Percentiles rank a stretch among this genome's conserved stretches.
phyloP scores from a whole-genome alignment of 305 asterid species.

The Fraxinus ornus region DNA sequence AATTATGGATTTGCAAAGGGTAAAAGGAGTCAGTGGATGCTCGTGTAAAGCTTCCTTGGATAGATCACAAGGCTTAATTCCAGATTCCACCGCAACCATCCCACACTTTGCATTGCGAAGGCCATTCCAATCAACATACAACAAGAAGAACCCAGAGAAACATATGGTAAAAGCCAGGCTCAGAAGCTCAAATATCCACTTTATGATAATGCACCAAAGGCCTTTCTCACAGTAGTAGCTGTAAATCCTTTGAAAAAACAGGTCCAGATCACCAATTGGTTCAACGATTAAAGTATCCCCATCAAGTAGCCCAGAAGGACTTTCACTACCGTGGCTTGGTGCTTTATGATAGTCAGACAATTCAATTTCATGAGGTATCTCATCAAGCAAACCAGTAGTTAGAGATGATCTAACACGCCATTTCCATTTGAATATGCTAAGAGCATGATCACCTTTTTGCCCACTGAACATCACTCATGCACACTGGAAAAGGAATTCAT shows the following conservation, averaged over 20 bases:
- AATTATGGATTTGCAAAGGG: slow-evolving; percentile 69
- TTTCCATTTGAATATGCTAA: slow-evolving; percentile 72
- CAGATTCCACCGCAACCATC: slow-evolving; percentile 98
- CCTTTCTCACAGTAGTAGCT: slow-evolving; percentile 92
- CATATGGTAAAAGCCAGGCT: slow-evolving; percentile 80
- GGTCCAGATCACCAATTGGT: slow-evolving; percentile 82
- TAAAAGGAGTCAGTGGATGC: slow-evolving; percentile 82
- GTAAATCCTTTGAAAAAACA: slow-evolving; percentile 89
- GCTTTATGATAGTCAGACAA: slow-evolving; percentile 75
- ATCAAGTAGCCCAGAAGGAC: slow-evolving; percentile 94
- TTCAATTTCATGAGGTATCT: slow-evolving; percentile 69
- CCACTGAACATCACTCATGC: slow-evolving; percentile 84
- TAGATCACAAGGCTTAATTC: slow-evolving; percentile 86
- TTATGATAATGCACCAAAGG: slow-evolving; percentile 84
- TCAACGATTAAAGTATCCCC: slow-evolving; percentile 66
- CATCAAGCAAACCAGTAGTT: slow-evolving; percentile 59
- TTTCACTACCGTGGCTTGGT: slow-evolving; percentile 83
- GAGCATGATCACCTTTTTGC: slow-evolving; percentile 55
- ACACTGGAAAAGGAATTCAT: not conserved
- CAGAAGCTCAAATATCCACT: slow-evolving; percentile 86
- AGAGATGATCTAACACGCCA: slow-evolving; percentile 55
- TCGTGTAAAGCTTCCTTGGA: slow-evolving; percentile 85
- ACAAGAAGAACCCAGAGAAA: slow-evolving; percentile 82
- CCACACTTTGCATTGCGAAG: slow-evolving; percentile 95
- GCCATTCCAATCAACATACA: slow-evolving; percentile 93